Evolutionary conservation across 2,329 filamentous ascomycete species (phyloP).

Genomic region (Lasiodiplodia theobromae): DNA sequence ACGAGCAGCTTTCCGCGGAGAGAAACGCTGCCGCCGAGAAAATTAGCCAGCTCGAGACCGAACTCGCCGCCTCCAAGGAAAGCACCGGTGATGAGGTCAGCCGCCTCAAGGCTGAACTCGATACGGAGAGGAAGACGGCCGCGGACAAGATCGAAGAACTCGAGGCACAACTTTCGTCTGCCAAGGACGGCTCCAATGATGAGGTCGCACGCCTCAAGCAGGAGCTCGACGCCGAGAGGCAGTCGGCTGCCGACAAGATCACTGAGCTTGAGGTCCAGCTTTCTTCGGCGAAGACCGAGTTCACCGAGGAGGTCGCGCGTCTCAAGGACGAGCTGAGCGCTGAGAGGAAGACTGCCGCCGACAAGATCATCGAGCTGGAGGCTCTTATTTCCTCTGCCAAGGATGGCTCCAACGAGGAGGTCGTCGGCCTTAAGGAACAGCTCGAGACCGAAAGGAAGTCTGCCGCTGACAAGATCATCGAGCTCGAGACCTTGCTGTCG

Average conservation of each 20-base stretch:
- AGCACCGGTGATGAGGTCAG: conserved; percentile 14
- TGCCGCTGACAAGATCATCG: conserved; percentile 23
- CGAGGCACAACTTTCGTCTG: conserved; percentile 12
- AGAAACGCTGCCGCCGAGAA: conserved; percentile 24
- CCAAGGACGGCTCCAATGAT: not conserved
- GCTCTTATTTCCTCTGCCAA: conserved; percentile 13
- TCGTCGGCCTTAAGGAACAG: conserved; percentile 8
- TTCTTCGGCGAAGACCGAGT: conserved; percentile 4
- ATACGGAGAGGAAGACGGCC: conserved; percentile 19
- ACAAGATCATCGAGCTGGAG: conserved; percentile 25
- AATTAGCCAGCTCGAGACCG: conserved; percentile 23
- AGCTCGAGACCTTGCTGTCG: conserved; percentile 12
- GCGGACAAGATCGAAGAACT: conserved; percentile 21
- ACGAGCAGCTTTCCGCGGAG: conserved; percentile 12
- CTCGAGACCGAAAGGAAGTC: conserved; percentile 21
- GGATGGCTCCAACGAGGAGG: conserved; percentile 12
- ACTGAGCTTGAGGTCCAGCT: conserved; percentile 24
- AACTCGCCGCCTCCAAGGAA: conserved; percentile 21
- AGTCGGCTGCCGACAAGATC: conserved; percentile 20
- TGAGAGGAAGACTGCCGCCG: conserved; percentile 17
- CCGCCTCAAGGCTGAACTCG: conserved; percentile 15
- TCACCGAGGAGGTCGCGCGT: conserved; percentile 1
- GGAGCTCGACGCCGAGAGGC: conserved; percentile 22
- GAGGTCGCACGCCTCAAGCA: conserved; percentile 18
- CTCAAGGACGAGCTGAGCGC: conserved; percentile 24